These are phyloP conservation scores for Talaromyces sp. DNA, from an alignment of 2,329 filamentous ascomycete genomes.

Conservation along the genomic window DNA sequence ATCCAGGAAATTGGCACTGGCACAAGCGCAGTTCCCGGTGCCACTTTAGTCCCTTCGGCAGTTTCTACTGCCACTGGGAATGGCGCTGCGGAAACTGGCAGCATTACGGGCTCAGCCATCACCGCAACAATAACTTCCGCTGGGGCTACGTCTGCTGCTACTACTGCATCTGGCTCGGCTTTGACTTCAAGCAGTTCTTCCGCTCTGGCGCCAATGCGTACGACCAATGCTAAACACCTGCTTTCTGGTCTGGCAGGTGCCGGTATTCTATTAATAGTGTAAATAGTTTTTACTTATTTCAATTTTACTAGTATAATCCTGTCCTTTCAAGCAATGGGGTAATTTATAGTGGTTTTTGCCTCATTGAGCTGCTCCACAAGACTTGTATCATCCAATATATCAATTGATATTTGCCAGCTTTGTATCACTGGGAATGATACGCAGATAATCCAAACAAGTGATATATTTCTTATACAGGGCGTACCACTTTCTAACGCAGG, in stretches of 20 bases:
- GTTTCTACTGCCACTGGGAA: slow-evolving; percentile 9
- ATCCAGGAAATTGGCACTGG: slow-evolving; percentile 29
- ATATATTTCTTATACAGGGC: too few species aligned
- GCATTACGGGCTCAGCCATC: not conserved
- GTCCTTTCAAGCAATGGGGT: too few species aligned
- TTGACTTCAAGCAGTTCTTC: slow-evolving; percentile 9
- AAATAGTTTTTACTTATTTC: not conserved
- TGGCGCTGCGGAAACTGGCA: not conserved
- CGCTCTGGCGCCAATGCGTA: slow-evolving; percentile 13
- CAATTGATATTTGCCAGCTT: too few species aligned
- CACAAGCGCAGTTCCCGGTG: slow-evolving; percentile 10
- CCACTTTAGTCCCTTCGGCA: slow-evolving; percentile 2
- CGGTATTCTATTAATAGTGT: slow-evolving; percentile 16
- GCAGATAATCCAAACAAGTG: too few species aligned
- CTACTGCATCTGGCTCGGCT: not conserved
- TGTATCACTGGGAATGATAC: too few species aligned
- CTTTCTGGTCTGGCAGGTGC: slow-evolving; percentile 16
- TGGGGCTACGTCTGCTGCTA: not conserved
- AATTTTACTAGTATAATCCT: too few species aligned
- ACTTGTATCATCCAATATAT: too few species aligned
- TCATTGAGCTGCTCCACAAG: too few species aligned
- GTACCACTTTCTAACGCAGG: too few species aligned
- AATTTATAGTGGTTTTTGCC: too few species aligned
- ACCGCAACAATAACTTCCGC: not conserved
- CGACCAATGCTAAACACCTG: slow-evolving; percentile 13